Percentiles rank a stretch among this genome's conserved stretches.
These are phyloP conservation scores for Lactarius tabidus DNA, from an alignment of 768 basidiomycete species.

Conservation along the genomic window DNA sequence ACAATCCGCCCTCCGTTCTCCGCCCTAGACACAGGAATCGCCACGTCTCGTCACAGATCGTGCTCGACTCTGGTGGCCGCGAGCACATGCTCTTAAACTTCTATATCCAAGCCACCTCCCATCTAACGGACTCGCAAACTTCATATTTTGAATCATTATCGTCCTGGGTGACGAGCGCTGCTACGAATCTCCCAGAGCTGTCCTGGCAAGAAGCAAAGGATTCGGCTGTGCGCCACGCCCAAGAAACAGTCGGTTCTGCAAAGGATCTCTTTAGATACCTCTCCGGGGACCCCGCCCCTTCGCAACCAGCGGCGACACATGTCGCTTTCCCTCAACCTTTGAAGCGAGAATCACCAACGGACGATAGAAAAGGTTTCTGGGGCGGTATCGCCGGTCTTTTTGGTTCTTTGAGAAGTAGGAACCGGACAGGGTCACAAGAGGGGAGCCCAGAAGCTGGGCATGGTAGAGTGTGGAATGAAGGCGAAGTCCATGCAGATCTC, in stretches of 20 bases:
- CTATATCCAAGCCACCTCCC: conserved; percentile 62
- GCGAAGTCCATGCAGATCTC: conserved; percentile 78
- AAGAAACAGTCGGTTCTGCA: conserved; percentile 38
- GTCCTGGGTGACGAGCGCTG: conserved; percentile 42
- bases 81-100: conserved; percentile 86
- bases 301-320: conserved; percentile 33
- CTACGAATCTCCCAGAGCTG: conserved; percentile 43
- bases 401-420: conserved; percentile 51
- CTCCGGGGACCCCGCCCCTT: conserved; percentile 53
- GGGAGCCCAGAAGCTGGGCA: conserved; percentile 32
- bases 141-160: conserved; percentile 42
- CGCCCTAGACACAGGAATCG: conserved; percentile 81
- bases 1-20: conserved; percentile 68
- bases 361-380: conserved; percentile 37
- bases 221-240: conserved; percentile 43
- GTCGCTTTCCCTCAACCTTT: conserved; percentile 29
- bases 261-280: conserved; percentile 67
- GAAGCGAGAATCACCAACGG: conserved; percentile 32
- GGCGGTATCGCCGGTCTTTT: conserved; percentile 67
- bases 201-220: conserved; percentile 52
- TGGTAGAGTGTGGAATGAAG: conserved; percentile 57
- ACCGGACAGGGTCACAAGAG: conserved; percentile 32
- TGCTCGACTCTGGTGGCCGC: conserved; percentile 64
- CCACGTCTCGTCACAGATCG: conserved; percentile 75
- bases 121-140: conserved; percentile 39